Base-by-base conservation (phyloP, 345 rosid genomes). In the Populus tremula region DNA sequence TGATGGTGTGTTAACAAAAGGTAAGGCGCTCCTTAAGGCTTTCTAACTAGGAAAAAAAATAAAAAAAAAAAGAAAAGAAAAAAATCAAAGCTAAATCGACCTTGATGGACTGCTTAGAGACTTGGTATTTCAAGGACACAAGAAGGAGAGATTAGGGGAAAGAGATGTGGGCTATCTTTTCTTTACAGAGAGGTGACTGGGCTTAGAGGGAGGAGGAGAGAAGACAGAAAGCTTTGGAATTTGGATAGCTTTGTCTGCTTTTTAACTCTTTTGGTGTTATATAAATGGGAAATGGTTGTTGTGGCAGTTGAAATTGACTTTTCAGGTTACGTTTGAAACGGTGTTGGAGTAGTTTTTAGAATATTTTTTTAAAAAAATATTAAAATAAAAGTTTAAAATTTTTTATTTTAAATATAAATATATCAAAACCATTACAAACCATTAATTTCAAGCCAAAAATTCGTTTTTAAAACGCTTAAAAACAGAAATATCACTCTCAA, bases 191-290 rank as follows among this genome's bases (percentile, higher is more conserved):
- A 73, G 80, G 86, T 43, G 74, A 47, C 72, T 56, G 33, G 70
- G 23, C 36, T 74, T 49, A 53, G 35, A 31, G 49, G 73, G 74
- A 43, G 75, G 56, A 39, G 50, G 49, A 73, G 70, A 43, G 75
- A 66, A 35, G 61, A 43, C 56, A 33, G 66, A 77, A 33, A 36
- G 82, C 79, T 75, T 83, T 66, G 87, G 89, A 85, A 86, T 80
- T 82, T 84, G 86, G 81, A 76, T 56, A 49, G 18, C 36, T 80
- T 72, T 74, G 39, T 74, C 53, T 14, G 8, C 63, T 41, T 50
- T 25, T 78, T 69, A 64, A 56, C 43, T 29, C 62, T 25, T 25
- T 4, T 41, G 45, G 63, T 5, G 8, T 20, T 11, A 23, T 16
- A 23, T 29, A 14, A 49, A 71, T 27, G 25, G 73, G 72, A 77